phyloP scores from a whole-genome alignment of 1,284 basidiomycete species.

The Cryptococcus sp. region DNA sequence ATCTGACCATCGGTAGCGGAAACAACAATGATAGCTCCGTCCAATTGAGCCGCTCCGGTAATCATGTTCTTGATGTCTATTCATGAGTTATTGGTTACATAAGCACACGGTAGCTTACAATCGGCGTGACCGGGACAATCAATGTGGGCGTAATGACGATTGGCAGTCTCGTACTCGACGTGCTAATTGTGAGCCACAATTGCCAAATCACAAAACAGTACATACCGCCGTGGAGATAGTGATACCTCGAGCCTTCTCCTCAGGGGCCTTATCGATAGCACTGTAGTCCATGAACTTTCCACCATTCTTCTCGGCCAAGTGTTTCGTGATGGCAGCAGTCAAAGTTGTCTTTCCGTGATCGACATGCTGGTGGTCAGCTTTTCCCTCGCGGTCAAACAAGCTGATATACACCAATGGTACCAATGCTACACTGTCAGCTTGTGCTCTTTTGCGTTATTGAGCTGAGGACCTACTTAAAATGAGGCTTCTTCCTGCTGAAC shows the following conservation, averaged over 20 bases:
- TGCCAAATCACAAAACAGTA: slow-evolving; percentile 1
- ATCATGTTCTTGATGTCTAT: slow-evolving; percentile 77
- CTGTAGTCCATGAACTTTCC: slow-evolving; percentile 97
- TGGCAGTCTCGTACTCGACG: slow-evolving; percentile 93
- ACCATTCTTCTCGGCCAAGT: slow-evolving; percentile 72
- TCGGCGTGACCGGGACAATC: slow-evolving; percentile 76
- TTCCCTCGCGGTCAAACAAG: neutral
- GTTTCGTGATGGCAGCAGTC: slow-evolving; percentile 97
- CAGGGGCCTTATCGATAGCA: slow-evolving; percentile 99
- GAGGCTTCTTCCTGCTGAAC: slow-evolving; percentile 82
- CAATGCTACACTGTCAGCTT: slow-evolving; percentile 56
- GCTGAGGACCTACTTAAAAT: slow-evolving; percentile 66
- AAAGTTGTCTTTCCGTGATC: slow-evolving; percentile 95
- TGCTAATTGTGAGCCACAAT: slow-evolving; percentile 60
- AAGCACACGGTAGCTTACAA: slow-evolving; percentile 17
- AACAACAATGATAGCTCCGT: slow-evolving; percentile 94
- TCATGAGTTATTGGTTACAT: slow-evolving; percentile 9
- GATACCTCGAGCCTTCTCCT: slow-evolving; percentile 99
- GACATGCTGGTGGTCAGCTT: slow-evolving; percentile 58
- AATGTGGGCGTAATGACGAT: slow-evolving; percentile 97
- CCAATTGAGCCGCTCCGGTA: slow-evolving; percentile 99
- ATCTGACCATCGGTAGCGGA: slow-evolving; percentile 99
- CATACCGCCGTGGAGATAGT: slow-evolving; percentile 68
- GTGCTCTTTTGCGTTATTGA: neutral
- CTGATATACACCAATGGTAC: slow-evolving; percentile 66